Percentiles rank a stretch among this genome's conserved stretches.
Evolutionary conservation across 192 early-diverging fungal genomes (phyloP).

Genomic region (Linnemannia exigua): DNA sequence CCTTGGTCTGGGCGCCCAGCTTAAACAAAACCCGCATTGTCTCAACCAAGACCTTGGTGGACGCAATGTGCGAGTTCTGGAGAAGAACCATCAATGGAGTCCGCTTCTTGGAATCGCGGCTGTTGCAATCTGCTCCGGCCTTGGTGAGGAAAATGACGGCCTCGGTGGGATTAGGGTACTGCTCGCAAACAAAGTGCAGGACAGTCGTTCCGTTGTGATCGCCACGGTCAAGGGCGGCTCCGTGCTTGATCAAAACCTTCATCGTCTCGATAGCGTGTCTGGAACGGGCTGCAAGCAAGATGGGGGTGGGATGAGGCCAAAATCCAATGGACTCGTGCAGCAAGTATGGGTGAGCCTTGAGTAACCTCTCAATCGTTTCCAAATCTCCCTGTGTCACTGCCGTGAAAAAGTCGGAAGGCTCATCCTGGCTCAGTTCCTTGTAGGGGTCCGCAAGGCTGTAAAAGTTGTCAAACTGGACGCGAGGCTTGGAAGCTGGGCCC

Average conservation of each 20-base stretch:
- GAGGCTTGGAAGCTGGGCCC: conserved; percentile 14
- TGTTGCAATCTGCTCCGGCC: conserved; percentile 47
- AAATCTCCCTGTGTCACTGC: conserved; percentile 47
- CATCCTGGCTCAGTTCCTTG: conserved; percentile 48
- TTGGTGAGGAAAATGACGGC: conserved; percentile 45
- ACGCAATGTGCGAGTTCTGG: conserved; percentile 32
- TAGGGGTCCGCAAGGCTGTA: conserved; percentile 56
- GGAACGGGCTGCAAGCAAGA: conserved; percentile 47
- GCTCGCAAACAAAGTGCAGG: conserved; percentile 47
- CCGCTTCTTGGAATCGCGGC: conserved; percentile 49
- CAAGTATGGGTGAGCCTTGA: conserved; percentile 38
- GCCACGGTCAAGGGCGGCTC: conserved; percentile 28
- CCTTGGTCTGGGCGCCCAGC: conserved; percentile 47
- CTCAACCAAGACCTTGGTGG: conserved; percentile 48
- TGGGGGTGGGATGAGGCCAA: conserved; percentile 37
- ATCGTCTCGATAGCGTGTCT: conserved; percentile 43
- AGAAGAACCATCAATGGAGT: conserved; percentile 48
- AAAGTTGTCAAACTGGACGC: conserved; percentile 50
- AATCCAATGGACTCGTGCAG: conserved; percentile 44
- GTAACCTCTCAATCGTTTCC: conserved; percentile 36
- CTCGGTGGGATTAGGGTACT: conserved; percentile 48
- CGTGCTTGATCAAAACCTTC: conserved; percentile 42
- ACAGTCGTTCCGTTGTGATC: conserved; percentile 50
- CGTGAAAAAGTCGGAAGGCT: conserved; percentile 44
- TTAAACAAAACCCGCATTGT: conserved; percentile 51